Percentiles rank a stretch among this genome's conserved stretches.
Evolutionary conservation across 148 eudicot genomes (phyloP).

Genomic region (Diospyros lotus): DNA sequence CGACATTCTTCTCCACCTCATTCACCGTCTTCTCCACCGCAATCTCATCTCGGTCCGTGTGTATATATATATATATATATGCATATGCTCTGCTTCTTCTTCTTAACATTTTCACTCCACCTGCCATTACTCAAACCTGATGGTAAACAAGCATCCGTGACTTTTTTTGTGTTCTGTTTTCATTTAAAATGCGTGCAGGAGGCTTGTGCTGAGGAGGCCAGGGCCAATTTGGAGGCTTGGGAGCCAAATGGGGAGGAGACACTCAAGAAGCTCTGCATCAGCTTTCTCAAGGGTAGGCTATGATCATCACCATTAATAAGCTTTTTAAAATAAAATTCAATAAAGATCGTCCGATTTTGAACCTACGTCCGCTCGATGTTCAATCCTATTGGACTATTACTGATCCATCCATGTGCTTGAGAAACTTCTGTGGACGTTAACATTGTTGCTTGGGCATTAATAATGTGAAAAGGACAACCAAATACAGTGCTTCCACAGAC

Average conservation of each 20-base stretch:
- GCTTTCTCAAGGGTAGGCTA: conserved; percentile 57
- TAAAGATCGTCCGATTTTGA: too few relatives aligned
- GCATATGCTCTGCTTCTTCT: background rate
- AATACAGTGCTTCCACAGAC: too few relatives aligned
- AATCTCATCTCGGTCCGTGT: conserved; percentile 48
- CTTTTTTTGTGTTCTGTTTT: background rate
- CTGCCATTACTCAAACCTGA: background rate
- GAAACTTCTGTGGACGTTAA: too few relatives aligned
- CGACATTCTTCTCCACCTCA: conserved; percentile 59
- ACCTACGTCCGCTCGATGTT: too few relatives aligned
- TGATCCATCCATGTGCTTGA: too few relatives aligned
- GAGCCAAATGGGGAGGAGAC: conserved; percentile 63
- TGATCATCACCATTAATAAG: too few relatives aligned
- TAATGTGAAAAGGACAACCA: too few relatives aligned
- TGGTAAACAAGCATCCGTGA: too few relatives aligned
- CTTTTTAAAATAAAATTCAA: too few relatives aligned
- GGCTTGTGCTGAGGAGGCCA: conserved; percentile 38
- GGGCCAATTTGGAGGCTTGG: conserved; percentile 31
- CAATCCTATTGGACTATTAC: too few relatives aligned
- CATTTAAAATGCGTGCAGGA: conserved; percentile 44
- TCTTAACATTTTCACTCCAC: background rate
- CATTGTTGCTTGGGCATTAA: too few relatives aligned
- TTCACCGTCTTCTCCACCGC: conserved; percentile 45
- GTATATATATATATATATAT: too few relatives aligned
- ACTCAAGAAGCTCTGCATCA: conserved; percentile 53